These are phyloP conservation scores for Phylloporus sp. DNA, from an alignment of 768 basidiomycete species.

Conservation along the genomic window DNA sequence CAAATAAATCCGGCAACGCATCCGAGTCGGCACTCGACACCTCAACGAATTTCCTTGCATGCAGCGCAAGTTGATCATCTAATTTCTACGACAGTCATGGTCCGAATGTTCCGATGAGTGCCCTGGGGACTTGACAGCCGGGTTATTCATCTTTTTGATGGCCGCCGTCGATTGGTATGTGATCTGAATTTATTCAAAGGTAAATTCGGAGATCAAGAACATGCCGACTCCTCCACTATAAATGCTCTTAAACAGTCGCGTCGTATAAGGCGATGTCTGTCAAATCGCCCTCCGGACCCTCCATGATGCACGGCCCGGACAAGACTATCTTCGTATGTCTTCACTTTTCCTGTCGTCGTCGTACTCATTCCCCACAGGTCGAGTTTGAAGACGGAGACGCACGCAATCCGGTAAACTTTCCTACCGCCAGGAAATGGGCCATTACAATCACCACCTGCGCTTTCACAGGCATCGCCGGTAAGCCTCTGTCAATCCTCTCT, in stretches of 20 bases:
- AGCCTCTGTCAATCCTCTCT: slow-evolving; percentile 1
- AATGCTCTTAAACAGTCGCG: background rate
- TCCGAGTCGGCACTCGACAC: too few species aligned
- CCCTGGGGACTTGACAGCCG: too few species aligned
- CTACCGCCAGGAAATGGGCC: slow-evolving; percentile 37
- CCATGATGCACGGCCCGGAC: slow-evolving; percentile 16
- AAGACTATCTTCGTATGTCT: slow-evolving; percentile 11
- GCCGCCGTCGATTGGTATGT: too few species aligned
- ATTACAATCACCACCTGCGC: slow-evolving; percentile 34
- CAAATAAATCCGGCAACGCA: slow-evolving; percentile 16
- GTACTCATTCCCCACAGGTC: slow-evolving; percentile 26
- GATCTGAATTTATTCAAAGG: too few species aligned
- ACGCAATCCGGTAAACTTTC: slow-evolving; percentile 39
- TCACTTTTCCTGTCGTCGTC: background rate
- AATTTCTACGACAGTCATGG: too few species aligned
- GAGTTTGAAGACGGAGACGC: slow-evolving; percentile 37
- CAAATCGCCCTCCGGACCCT: slow-evolving; percentile 7
- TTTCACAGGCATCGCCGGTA: slow-evolving; percentile 31
- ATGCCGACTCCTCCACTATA: slow-evolving; percentile 9
- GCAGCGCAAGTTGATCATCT: too few species aligned
- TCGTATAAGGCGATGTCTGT: slow-evolving; percentile 8
- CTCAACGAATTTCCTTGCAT: too few species aligned
- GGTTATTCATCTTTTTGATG: too few species aligned
- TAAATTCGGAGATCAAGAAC: too few species aligned
- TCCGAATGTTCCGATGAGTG: too few species aligned